Evolutionary conservation across 1,139 yeast genomes (phyloP).

Genomic region (Geotrichum siamense): DNA sequence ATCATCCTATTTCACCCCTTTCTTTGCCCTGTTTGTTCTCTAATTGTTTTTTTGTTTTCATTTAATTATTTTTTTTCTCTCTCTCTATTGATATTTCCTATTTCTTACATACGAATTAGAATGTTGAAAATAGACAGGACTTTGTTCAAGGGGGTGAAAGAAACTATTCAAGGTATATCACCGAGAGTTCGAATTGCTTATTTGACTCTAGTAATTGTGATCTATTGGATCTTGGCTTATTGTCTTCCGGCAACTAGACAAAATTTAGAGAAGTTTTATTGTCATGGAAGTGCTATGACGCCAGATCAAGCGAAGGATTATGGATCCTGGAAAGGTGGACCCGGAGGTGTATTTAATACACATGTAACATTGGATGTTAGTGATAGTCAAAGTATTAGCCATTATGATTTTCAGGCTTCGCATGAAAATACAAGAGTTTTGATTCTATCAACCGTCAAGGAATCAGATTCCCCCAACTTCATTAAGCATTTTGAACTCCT

Average conservation of each 20-base stretch:
- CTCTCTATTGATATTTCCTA: no score
- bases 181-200: background rate
- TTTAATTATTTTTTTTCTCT: no score
- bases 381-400: slow-evolving; percentile 31
- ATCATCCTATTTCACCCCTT: no score
- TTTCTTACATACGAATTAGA: no score
- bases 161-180: background rate
- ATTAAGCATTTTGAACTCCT: slow-evolving; percentile 78
- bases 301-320: slow-evolving; percentile 25
- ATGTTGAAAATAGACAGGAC: no score
- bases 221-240: background rate
- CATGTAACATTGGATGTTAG: slow-evolving; percentile 22
- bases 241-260: background rate
- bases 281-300: slow-evolving; percentile 27
- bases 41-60: no score
- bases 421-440: slow-evolving; percentile 42
- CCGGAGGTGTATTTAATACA: slow-evolving; percentile 27
- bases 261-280: slow-evolving; percentile 21
- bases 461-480: slow-evolving; percentile 36
- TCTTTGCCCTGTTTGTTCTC: no score
- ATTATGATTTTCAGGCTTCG: slow-evolving; percentile 38
- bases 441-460: slow-evolving; percentile 68
- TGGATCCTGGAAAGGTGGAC: slow-evolving; percentile 25
- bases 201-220: background rate
- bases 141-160: no score